Percentiles rank a stretch among this genome's conserved stretches.
Evolutionary conservation across 2,329 filamentous ascomycete species (phyloP).

Genomic region (Ophiostoma sp.): DNA sequence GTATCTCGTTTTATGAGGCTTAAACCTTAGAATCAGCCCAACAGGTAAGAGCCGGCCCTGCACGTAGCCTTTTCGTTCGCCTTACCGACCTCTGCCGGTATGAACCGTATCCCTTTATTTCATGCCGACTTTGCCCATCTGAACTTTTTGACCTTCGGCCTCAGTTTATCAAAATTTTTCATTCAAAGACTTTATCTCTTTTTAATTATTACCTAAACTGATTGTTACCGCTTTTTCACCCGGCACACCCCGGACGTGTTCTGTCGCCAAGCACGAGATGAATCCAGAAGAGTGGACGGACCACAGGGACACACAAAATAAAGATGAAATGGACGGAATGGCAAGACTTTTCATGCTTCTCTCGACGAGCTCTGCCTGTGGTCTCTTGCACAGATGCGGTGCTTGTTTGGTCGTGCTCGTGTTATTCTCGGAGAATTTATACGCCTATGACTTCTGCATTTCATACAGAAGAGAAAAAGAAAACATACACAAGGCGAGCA

Average conservation of each 20-base stretch:
- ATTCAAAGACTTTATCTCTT: neutral
- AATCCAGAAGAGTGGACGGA: neutral
- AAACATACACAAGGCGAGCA: neutral
- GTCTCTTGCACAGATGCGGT: neutral
- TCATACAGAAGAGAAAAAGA: neutral
- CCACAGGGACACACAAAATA: neutral
- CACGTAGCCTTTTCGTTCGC: constrained; percentile 13
- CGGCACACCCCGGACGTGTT: neutral
- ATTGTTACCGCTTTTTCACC: neutral
- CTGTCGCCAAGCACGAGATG: neutral
- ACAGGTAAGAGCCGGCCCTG: neutral
- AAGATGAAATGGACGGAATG: neutral
- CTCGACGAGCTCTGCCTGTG: neutral
- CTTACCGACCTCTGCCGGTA: neutral
- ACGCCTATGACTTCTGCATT: neutral
- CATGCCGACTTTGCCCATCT: neutral
- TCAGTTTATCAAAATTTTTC: neutral
- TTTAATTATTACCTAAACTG: neutral
- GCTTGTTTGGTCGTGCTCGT: neutral
- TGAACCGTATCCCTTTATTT: neutral
- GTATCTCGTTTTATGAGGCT: neutral
- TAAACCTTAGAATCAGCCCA: neutral
- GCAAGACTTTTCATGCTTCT: neutral
- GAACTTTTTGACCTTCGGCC: neutral
- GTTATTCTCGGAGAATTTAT: neutral